Evolutionary conservation across 2,329 filamentous ascomycete genomes (phyloP).

Genomic region (Neofusicoccum sp.): DNA sequence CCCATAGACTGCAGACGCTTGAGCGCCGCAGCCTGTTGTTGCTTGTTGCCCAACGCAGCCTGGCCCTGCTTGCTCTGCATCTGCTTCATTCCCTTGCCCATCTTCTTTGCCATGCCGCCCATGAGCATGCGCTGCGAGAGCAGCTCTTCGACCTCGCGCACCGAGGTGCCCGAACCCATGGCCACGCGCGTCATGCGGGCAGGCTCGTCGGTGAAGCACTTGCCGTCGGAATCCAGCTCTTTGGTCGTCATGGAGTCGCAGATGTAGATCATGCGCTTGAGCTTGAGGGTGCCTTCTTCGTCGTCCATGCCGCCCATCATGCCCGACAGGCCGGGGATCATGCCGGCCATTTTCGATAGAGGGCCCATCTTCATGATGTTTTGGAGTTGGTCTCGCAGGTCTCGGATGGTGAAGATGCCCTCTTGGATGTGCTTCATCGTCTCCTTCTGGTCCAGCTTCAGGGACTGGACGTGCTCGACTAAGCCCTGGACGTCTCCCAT

Average conservation of each 20-base stretch:
- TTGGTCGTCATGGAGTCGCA: conserved; percentile 98
- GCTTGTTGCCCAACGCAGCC: conserved; percentile 84
- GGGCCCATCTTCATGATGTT: conserved; percentile 99
- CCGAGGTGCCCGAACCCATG: conserved; percentile 82
- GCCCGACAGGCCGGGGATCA: conserved; percentile 93
- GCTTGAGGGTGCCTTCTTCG: conserved; percentile 87
- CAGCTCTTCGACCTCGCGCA: conserved; percentile 91
- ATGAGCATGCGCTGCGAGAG: conserved; percentile 99
- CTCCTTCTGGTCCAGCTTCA: conserved; percentile 96
- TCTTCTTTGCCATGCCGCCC: conserved; percentile 98
- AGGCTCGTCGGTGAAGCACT: conserved; percentile 88
- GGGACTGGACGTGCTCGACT: conserved; percentile 92
- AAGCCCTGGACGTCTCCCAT: conserved; percentile 97
- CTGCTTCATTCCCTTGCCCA: conserved; percentile 96
- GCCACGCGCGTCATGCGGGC: conserved; percentile 91
- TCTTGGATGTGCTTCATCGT: conserved; percentile 99
- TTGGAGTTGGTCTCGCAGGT: conserved; percentile 88
- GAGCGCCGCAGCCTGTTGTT: conserved; percentile 96
- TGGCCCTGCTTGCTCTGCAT: conserved; percentile 91
- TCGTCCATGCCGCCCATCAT: conserved; percentile 97
- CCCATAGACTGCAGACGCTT: conserved; percentile 93
- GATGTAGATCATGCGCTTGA: conserved; percentile 98
- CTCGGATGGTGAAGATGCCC: conserved; percentile 91
- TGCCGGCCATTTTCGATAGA: conserved; percentile 93
- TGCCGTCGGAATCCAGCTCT: conserved; percentile 92